Evolutionary conservation across 176 grass and related monocot species (phyloP).

Genomic region (Hordeum marinum): DNA sequence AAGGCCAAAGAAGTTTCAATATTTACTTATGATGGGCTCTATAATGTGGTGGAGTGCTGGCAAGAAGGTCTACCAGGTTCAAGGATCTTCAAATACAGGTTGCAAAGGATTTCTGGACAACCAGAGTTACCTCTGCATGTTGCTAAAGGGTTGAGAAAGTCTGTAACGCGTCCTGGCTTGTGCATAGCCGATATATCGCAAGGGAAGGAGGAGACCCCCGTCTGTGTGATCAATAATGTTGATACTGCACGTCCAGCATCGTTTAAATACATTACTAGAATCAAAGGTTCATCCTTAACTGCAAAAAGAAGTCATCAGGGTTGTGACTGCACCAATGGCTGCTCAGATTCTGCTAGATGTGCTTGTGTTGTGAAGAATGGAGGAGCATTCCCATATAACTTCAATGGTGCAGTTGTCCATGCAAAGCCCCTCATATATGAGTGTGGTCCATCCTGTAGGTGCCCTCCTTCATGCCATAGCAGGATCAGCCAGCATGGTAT

Average conservation of each 20-base stretch:
- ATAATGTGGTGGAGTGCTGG: constrained; percentile 48
- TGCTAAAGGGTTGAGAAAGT: constrained; percentile 39
- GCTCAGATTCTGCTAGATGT: constrained; percentile 47
- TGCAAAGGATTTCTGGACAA: constrained; percentile 53
- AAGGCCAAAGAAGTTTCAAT: constrained; percentile 38
- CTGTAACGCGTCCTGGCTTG: constrained; percentile 29
- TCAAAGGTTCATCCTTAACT: constrained; percentile 31
- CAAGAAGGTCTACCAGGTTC: constrained; percentile 26
- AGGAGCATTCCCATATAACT: constrained; percentile 69
- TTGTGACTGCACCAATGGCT: constrained; percentile 56
- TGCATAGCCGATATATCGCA: constrained; percentile 56
- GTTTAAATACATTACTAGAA: constrained; percentile 55
- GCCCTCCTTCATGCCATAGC: constrained; percentile 61
- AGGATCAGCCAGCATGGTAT: constrained; percentile 63
- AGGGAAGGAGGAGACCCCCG: constrained; percentile 45
- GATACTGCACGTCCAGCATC: constrained; percentile 35
- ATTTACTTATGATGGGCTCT: constrained; percentile 73
- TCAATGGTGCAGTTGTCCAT: constrained; percentile 55
- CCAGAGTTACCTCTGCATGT: constrained; percentile 54
- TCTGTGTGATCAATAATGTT: constrained; percentile 64
- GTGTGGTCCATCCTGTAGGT: constrained; percentile 73
- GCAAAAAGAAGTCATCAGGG: constrained; percentile 35
- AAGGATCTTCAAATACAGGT: constrained; percentile 50
- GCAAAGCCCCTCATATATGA: constrained; percentile 59
- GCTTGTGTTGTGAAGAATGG: constrained; percentile 61